Conservation (phyloP, 2,329 filamentous ascomycete species). For the Exophiala mesophila region DNA sequence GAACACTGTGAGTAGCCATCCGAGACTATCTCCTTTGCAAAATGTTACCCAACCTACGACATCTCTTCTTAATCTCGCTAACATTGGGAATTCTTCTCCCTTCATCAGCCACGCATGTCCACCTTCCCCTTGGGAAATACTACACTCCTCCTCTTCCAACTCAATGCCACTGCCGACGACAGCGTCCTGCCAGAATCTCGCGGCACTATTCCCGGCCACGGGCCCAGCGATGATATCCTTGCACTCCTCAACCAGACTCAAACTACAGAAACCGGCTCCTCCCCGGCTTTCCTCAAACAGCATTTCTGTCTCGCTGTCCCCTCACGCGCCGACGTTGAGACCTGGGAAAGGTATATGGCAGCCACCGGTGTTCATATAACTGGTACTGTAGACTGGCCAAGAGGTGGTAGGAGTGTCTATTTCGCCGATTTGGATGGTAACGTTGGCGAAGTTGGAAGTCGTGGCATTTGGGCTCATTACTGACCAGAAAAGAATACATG, state of each 20-base stretch:
- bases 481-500: conserved; percentile 3
- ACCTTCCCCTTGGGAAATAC: conserved; percentile 31
- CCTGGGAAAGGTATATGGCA: conserved; percentile 28
- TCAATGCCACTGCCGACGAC: conserved; percentile 15
- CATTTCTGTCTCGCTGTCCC: conserved; percentile 30
- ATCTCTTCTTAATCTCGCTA: too few relatives aligned
- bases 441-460: conserved; percentile 31
- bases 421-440: conserved; percentile 31
- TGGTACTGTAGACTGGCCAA: conserved; percentile 28
- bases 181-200: conserved; percentile 12
- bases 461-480: conserved; percentile 31
- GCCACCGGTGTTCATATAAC: conserved; percentile 25
- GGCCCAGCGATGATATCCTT: conserved; percentile 16
- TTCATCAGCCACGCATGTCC: conserved; percentile 20
- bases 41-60: too few relatives aligned
- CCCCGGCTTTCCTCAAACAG: conserved; percentile 21
- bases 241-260: conserved; percentile 3
- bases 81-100: too few relatives aligned
- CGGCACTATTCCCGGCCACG: conserved; percentile 19
- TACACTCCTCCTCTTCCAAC: conserved; percentile 28
- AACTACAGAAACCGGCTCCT: background rate
- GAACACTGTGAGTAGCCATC: conserved; percentile 15
- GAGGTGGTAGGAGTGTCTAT: conserved; percentile 31
- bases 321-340: conserved; percentile 24
- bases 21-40: background rate